Conservation (phyloP, 352 stramenopile genomes). For the Globisporangium megalacanthum region DNA sequence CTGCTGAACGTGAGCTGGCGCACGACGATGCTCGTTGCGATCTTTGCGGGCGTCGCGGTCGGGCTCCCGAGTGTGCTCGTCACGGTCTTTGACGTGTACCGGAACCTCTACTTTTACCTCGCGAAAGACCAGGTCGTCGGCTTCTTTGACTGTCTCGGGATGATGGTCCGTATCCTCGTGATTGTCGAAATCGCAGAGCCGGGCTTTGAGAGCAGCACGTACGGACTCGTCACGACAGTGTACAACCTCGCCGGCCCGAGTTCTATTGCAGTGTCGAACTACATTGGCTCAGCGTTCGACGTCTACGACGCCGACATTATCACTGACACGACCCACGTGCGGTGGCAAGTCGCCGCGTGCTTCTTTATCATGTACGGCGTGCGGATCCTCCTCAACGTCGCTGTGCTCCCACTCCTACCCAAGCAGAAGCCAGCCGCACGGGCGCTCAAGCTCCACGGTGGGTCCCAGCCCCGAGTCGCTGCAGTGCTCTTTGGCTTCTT, state of each 20-base stretch:
- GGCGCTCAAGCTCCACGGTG: slow-evolving; percentile 44
- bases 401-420: slow-evolving; percentile 46
- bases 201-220: slow-evolving; percentile 72
- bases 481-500: slow-evolving; percentile 35
- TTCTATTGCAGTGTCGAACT: slow-evolving; percentile 47
- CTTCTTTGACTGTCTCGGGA: slow-evolving; percentile 60
- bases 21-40: slow-evolving; percentile 37
- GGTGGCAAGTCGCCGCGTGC: slow-evolving; percentile 45
- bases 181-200: slow-evolving; percentile 75
- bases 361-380: slow-evolving; percentile 56
- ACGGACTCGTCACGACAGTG: slow-evolving; percentile 68
- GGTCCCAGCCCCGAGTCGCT: slow-evolving; percentile 30
- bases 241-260: slow-evolving; percentile 71
- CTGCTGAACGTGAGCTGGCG: slow-evolving; percentile 64
- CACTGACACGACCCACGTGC: slow-evolving; percentile 40
- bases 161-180: slow-evolving; percentile 75
- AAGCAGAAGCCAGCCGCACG: slow-evolving; percentile 39
- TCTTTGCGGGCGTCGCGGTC: slow-evolving; percentile 33
- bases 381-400: slow-evolving; percentile 35
- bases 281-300: slow-evolving; percentile 43
- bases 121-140: slow-evolving; percentile 36
- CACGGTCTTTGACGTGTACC: slow-evolving; percentile 56
- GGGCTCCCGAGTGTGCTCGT: slow-evolving; percentile 31
- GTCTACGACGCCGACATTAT: slow-evolving; percentile 60
- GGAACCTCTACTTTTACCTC: slow-evolving; percentile 64